Evolutionary conservation across 768 basidiomycete species (phyloP).

Genomic region (Leccinum sublutescens): DNA sequence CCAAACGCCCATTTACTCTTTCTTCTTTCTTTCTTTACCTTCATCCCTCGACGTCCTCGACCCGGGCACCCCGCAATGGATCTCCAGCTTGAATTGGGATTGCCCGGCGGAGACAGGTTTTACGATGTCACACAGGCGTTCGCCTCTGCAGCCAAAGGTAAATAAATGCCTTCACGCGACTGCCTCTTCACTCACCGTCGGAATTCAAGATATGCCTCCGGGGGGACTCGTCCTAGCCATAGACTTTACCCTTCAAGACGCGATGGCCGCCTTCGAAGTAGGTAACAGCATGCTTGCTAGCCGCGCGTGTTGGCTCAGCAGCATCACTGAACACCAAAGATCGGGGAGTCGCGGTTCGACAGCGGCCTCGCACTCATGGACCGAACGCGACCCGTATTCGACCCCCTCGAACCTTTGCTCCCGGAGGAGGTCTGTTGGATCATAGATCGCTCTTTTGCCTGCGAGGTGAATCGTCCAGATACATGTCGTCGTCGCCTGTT

Average conservation of each 20-base stretch:
- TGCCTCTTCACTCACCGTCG: slow-evolving; percentile 12
- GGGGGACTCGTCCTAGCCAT: slow-evolving; percentile 65
- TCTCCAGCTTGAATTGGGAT: slow-evolving; percentile 6
- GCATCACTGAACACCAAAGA: slow-evolving; percentile 49
- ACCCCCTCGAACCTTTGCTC: slow-evolving; percentile 60
- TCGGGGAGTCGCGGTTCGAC: slow-evolving; percentile 88
- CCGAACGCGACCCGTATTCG: slow-evolving; percentile 49
- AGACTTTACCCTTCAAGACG: slow-evolving; percentile 74
- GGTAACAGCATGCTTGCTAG: slow-evolving; percentile 14
- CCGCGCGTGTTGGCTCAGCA: slow-evolving; percentile 13
- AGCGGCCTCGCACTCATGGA: slow-evolving; percentile 60
- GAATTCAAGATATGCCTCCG: slow-evolving; percentile 55
- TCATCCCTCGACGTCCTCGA: not conserved
- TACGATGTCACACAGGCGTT: slow-evolving; percentile 46
- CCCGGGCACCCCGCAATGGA: slow-evolving; percentile 17
- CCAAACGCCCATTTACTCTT: no score
- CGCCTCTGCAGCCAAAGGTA: slow-evolving; percentile 60
- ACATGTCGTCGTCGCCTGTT: not conserved
- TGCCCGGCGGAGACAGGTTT: slow-evolving; percentile 47
- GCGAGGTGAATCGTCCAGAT: slow-evolving; percentile 58
- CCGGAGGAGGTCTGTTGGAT: slow-evolving; percentile 89
- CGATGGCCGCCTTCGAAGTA: slow-evolving; percentile 94
- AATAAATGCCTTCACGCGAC: not conserved
- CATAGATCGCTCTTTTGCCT: slow-evolving; percentile 71
- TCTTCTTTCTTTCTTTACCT: not conserved